A percentile compares a stretch with the other conserved stretches of the same genome.
Conservation (phyloP, 208 protist genomes). For the Blastocrithidia nonstop region DNA sequence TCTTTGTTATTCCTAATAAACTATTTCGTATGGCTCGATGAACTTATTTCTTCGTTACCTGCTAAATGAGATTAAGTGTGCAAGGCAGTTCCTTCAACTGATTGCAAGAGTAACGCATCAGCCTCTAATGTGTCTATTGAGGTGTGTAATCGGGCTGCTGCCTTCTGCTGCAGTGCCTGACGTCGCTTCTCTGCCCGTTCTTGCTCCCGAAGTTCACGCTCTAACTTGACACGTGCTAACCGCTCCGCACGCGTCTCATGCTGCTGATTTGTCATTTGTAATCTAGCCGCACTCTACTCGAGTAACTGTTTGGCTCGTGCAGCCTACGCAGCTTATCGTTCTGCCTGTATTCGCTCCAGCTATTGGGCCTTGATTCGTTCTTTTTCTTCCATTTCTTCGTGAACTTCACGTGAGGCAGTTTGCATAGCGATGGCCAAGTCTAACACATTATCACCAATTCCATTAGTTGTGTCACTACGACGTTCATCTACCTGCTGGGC, state of each 20-base stretch:
- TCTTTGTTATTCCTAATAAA: too few species aligned
- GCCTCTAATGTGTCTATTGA: constrained; percentile 54
- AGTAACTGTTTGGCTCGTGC: constrained; percentile 41
- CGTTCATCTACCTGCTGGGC: constrained; percentile 31
- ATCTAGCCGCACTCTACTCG: constrained; percentile 29
- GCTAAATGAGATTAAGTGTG: neutral
- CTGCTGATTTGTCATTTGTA: constrained; percentile 10
- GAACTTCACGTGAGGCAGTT: constrained; percentile 27
- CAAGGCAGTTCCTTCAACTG: constrained; percentile 15
- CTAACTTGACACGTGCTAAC: constrained; percentile 40
- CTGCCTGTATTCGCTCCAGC: constrained; percentile 45
- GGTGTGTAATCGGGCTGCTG: constrained; percentile 42
- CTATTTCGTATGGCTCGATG: too few species aligned
- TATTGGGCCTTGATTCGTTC: constrained; percentile 27
- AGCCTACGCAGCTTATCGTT: constrained; percentile 34
- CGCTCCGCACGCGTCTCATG: constrained; percentile 58
- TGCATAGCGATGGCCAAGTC: constrained; percentile 53
- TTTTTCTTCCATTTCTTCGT: constrained; percentile 26
- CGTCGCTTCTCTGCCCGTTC: constrained; percentile 39
- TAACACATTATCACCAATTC: constrained; percentile 38
- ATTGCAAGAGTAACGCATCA: constrained; percentile 35
- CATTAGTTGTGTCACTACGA: constrained; percentile 5
- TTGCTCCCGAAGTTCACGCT: constrained; percentile 52
- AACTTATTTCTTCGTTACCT: neutral
- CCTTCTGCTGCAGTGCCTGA: constrained; percentile 35